Base-by-base conservation (phyloP, 257 asterid genomes). In the Jacaranda mimosifolia region DNA sequence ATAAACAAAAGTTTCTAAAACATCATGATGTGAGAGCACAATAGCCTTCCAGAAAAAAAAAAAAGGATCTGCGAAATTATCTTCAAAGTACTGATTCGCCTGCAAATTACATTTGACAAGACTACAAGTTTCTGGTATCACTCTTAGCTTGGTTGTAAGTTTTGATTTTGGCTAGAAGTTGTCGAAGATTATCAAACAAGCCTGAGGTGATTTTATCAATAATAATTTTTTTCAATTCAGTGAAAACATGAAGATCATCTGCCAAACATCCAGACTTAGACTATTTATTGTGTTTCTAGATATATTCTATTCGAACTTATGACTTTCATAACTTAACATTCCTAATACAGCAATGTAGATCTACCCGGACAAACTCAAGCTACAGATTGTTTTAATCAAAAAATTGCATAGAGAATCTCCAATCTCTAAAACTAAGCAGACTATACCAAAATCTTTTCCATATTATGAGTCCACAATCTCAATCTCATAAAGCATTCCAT, bases 211-310 rank as follows among this genome's bases (percentile, higher is more conserved):
- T 26, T 19, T 17, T 40, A 64, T 64, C 18, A 53, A 51, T 32
- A 53, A 75, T n/a, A 62, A 51, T 51, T 9, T 48, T 73, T 60
- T 56, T 63, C 51, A 5, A 45, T 62, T 32, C 9, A 62, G 70
- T 45, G 77, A 66, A 52, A 79, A 56, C 38, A 70, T 21, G 57
- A 49, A 66, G 43, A 72, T 64, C 79, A 42, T 19, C 69, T 17
- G 13, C 74, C 63, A 57, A 49, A 12, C 67, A 42, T 76, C 58
- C 46, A 48, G 65, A 38, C 38, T 49, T 19, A 14, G 18, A 36
- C 42, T 13, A 21, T 74, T 18, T 42, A 18, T 21, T 15, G 14
- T 52, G 75, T 66, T 53, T 17, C 8, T 39, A 45, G 70, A 45
- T 11, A 12, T 45, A 60, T 38, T 45, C 70, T 71, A 38, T 9